Percentiles rank a stretch among this genome's conserved stretches.
Conservation (phyloP, 2,329 filamentous ascomycete genomes). For the Arthrobotrys conoides region DNA sequence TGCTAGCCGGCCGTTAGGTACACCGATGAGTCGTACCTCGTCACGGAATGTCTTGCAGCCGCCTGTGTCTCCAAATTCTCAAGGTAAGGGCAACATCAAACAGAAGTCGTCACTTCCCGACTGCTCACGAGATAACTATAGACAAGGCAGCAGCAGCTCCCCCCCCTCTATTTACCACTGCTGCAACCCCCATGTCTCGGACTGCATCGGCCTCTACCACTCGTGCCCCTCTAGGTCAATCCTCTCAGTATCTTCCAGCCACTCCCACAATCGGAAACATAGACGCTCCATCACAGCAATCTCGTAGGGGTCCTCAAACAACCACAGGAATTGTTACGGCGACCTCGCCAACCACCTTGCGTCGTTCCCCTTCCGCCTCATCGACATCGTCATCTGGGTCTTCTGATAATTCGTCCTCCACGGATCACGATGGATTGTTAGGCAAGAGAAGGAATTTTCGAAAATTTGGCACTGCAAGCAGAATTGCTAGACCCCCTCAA, state of each 20-base stretch:
- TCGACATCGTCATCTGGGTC: constrained; percentile 45
- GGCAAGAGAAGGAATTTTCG: constrained; percentile 51
- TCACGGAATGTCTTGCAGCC: constrained; percentile 57
- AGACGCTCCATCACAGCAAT: constrained; percentile 37
- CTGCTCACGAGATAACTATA: constrained; percentile 26
- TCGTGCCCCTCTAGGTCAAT: constrained; percentile 54
- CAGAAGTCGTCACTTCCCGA: constrained; percentile 7
- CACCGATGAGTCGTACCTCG: constrained; percentile 55
- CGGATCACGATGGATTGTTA: constrained; percentile 45
- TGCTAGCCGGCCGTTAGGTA: constrained; percentile 49
- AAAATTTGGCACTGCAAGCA: constrained; percentile 46
- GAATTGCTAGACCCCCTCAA: constrained; percentile 27
- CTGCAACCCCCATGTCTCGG: constrained; percentile 51
- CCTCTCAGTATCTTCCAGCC: constrained; percentile 61
- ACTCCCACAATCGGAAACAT: constrained; percentile 59
- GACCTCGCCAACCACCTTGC: constrained; percentile 47
- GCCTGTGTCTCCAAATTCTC: constrained; percentile 44
- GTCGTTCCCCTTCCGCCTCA: constrained; percentile 42
- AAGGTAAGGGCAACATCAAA: constrained; percentile 45
- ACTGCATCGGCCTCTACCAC: constrained; percentile 53
- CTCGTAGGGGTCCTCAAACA: constrained; percentile 60
- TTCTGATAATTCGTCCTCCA: constrained; percentile 40
- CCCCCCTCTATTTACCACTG: constrained; percentile 14
- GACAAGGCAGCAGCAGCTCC: constrained; percentile 42
- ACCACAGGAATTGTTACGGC: constrained; percentile 61